A percentile compares a stretch with the other conserved stretches of the same genome.
Conservation (phyloP, 257 asterid species). For the Solanum rostratum region DNA sequence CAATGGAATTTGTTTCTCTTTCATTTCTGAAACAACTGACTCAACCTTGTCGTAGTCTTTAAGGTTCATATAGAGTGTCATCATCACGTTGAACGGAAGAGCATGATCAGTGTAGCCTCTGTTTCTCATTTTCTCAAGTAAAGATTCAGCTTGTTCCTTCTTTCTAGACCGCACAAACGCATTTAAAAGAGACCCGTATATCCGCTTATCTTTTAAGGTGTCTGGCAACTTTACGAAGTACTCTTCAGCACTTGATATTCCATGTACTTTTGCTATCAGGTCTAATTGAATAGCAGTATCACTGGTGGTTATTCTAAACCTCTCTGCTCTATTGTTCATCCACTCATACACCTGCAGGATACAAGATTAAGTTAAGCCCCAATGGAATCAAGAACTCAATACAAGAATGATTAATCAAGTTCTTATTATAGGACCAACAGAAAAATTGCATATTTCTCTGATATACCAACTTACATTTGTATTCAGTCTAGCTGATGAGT, state of each 20-base stretch:
- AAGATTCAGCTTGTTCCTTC: constrained; percentile 72
- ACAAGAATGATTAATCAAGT: background rate
- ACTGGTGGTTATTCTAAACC: constrained; percentile 51
- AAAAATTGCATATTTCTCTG: background rate
- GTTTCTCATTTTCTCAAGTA: constrained; percentile 44
- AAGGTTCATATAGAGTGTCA: constrained; percentile 75
- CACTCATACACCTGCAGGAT: constrained; percentile 65
- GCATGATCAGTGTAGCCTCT: constrained; percentile 50
- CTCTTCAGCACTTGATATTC: constrained; percentile 67
- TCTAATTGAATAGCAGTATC: constrained; percentile 90
- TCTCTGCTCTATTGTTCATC: constrained; percentile 77
- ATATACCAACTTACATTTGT: background rate
- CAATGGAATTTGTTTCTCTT: constrained; percentile 37
- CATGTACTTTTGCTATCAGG: constrained; percentile 72
- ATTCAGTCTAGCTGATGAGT: background rate
- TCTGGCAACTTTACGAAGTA: constrained; percentile 60
- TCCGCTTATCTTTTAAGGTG: constrained; percentile 59
- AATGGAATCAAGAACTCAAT: background rate
- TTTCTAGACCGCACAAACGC: constrained; percentile 52
- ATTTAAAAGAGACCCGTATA: constrained; percentile 77
- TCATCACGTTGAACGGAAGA: constrained; percentile 75
- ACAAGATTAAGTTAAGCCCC: background rate
- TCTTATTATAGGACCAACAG: background rate
- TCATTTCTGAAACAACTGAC: constrained; percentile 48
- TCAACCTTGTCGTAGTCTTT: constrained; percentile 49